Conservation (phyloP, 495 filamentous ascomycete genomes). For the Aspergillus mulundensis region DNA sequence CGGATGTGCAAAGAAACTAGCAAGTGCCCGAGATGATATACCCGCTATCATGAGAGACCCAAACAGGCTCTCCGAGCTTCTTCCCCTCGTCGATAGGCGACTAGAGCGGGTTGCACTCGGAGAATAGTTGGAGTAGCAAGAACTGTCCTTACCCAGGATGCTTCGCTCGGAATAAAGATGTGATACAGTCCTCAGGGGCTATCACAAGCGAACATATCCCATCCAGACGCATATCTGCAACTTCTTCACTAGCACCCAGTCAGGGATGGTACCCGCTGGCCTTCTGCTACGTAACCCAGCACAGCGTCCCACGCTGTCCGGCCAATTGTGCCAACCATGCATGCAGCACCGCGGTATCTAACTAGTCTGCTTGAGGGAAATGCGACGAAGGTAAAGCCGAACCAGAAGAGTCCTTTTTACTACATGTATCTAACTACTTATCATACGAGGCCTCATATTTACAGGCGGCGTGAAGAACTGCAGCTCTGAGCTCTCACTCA, state of each 20-base stretch:
- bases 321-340: background rate
- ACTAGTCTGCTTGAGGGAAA: background rate
- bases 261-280: background rate
- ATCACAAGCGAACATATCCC: background rate
- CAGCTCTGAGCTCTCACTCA: too few species aligned
- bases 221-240: background rate
- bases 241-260: background rate
- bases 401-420: too few species aligned
- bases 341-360: background rate
- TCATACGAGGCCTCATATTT: too few species aligned
- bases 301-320: background rate
- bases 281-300: background rate
- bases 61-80: conserved; percentile 67
- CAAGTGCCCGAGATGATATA: conserved; percentile 67
- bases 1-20: conserved; percentile 53
- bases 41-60: conserved; percentile 78
- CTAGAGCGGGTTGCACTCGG: conserved; percentile 39
- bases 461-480: too few species aligned
- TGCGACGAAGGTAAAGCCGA: too few species aligned
- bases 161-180: background rate
- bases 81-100: conserved; percentile 63
- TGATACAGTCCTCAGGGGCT: background rate
- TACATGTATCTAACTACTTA: too few species aligned
- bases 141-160: background rate
- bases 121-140: background rate